Percentiles rank a stretch among this genome's conserved stretches.
phyloP scores from a whole-genome alignment of 805 yeast genomes.

The Suhomyces kilbournensis region DNA sequence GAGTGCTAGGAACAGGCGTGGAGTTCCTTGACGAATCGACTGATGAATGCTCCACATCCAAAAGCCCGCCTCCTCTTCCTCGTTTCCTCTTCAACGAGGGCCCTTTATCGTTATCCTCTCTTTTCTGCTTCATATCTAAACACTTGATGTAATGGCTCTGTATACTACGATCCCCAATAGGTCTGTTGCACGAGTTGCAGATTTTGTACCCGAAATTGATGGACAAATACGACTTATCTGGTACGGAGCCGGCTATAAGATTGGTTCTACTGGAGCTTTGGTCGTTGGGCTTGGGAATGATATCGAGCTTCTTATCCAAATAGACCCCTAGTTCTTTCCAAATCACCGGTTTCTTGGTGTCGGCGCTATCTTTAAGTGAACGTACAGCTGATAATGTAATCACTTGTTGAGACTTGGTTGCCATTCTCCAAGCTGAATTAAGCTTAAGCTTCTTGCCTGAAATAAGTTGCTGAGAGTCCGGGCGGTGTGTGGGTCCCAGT shows the following conservation, averaged over 20 bases:
- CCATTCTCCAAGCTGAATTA: slow-evolving; percentile 11
- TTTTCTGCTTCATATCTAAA: slow-evolving; percentile 36
- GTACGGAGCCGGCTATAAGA: slow-evolving; percentile 19
- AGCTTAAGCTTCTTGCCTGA: neutral
- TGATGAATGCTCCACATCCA: slow-evolving; percentile 36
- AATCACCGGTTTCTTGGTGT: slow-evolving; percentile 26
- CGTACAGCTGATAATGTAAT: slow-evolving; percentile 26
- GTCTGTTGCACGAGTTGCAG: slow-evolving; percentile 39
- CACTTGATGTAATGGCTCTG: slow-evolving; percentile 34
- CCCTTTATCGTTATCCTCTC: slow-evolving; percentile 13
- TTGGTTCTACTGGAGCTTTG: slow-evolving; percentile 18
- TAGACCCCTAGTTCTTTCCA: slow-evolving; percentile 47
- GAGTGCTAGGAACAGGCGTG: slow-evolving; percentile 35
- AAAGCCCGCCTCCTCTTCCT: slow-evolving; percentile 17
- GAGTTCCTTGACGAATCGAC: slow-evolving; percentile 39
- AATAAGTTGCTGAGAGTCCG: neutral
- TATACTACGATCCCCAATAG: slow-evolving; percentile 37
- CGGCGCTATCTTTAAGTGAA: slow-evolving; percentile 16
- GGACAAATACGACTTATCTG: slow-evolving; percentile 29
- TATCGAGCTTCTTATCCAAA: slow-evolving; percentile 36
- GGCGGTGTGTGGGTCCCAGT: neutral
- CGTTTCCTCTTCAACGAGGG: slow-evolving; percentile 27
- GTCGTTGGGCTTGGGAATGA: slow-evolving; percentile 21
- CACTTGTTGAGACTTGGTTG: slow-evolving; percentile 22
- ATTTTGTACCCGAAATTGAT: slow-evolving; percentile 35